A percentile compares a stretch with the other conserved stretches of the same genome.
Evolutionary conservation across 140 eudicot genomes (phyloP).

Genomic region (Erigeron philadelphicus): DNA sequence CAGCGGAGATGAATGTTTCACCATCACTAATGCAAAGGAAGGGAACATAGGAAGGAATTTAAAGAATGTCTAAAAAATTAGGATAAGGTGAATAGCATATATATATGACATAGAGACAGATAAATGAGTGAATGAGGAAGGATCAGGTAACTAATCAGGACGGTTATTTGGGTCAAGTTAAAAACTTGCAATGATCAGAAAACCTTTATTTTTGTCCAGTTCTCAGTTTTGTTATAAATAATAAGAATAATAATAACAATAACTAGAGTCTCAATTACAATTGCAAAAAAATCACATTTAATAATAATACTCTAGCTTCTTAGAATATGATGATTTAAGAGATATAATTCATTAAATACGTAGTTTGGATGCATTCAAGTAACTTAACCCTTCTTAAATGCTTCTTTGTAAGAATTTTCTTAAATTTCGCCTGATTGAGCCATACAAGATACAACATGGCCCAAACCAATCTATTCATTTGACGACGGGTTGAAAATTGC

Average conservation of each 20-base stretch:
- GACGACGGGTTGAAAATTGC: background rate
- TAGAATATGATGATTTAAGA: background rate
- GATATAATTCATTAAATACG: background rate
- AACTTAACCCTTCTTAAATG: background rate
- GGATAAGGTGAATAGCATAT: background rate
- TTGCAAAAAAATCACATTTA: background rate
- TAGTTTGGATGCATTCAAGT: background rate
- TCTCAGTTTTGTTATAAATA: no score
- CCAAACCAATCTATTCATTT: background rate
- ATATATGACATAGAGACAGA: background rate
- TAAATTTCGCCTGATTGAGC: background rate
- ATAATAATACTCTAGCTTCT: background rate
- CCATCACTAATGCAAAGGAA: constrained; percentile 58
- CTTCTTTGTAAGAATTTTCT: background rate
- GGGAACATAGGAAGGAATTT: background rate
- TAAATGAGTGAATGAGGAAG: background rate
- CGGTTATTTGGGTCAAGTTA: background rate
- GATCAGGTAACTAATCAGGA: background rate
- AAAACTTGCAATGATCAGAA: background rate
- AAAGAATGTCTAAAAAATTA: background rate
- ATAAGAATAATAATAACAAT: background rate
- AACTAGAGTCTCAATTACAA: background rate
- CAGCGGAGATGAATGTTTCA: constrained; percentile 97
- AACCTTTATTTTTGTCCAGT: no score
- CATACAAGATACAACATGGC: background rate